These are phyloP conservation scores for Bjerkandera adusta DNA, from an alignment of 1,284 basidiomycete genomes.

Conservation along the genomic window DNA sequence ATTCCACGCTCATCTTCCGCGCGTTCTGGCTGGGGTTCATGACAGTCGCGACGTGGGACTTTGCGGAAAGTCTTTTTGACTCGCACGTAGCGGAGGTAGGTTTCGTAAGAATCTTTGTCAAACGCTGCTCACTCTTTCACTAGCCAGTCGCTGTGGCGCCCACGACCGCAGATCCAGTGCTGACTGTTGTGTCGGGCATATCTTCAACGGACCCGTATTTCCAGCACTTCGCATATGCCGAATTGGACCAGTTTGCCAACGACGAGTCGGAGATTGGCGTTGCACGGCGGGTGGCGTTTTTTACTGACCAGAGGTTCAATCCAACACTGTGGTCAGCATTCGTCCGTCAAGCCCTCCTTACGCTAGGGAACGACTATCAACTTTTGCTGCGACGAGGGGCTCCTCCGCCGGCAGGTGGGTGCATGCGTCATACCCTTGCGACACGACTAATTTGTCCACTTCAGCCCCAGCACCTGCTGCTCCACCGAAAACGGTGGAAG, in stretches of 20 bases:
- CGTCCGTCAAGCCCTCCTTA: conserved; percentile 54
- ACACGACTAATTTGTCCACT: conserved; percentile 14
- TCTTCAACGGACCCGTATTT: conserved; percentile 46
- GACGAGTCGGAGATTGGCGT: conserved; percentile 39
- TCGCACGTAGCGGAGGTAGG: conserved; percentile 45
- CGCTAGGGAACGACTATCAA: conserved; percentile 67
- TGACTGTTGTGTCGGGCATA: conserved; percentile 59
- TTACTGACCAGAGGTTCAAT: conserved; percentile 66
- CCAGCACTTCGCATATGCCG: conserved; percentile 56
- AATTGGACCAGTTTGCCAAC: conserved; percentile 45
- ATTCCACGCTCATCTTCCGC: conserved; percentile 43
- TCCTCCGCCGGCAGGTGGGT: conserved; percentile 31
- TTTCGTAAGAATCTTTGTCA: neutral
- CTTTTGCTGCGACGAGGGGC: conserved; percentile 51
- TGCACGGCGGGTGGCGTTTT: conserved; percentile 51
- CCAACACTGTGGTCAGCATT: conserved; percentile 65
- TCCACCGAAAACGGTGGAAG: conserved; percentile 19
- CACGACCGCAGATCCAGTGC: conserved; percentile 44
- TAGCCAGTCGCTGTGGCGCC: conserved; percentile 44
- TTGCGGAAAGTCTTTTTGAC: conserved; percentile 58
- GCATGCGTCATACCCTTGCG: conserved; percentile 17
- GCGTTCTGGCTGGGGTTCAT: conserved; percentile 48
- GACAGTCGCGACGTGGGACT: conserved; percentile 59
- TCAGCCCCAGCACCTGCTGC: conserved; percentile 24
- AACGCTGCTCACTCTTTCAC: neutral